Evolutionary conservation across 495 filamentous ascomycete genomes (phyloP).

Genomic region (Neurospora sp.): DNA sequence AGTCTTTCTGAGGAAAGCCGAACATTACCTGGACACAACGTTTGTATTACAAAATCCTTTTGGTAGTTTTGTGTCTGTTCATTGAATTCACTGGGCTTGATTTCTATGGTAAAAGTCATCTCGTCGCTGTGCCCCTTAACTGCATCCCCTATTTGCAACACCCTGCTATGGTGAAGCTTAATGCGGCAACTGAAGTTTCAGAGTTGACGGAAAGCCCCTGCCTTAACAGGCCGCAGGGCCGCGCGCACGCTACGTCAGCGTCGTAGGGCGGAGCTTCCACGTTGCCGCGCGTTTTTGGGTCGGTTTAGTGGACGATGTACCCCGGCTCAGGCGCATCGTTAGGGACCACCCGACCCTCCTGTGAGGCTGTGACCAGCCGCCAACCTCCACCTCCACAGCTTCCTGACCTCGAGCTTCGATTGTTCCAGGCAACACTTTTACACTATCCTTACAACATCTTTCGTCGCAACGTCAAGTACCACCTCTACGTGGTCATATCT

Average conservation of each 20-base stretch:
- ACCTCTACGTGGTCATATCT: neutral
- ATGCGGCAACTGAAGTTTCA: conserved; percentile 4
- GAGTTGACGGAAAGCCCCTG: neutral
- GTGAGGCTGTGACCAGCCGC: neutral
- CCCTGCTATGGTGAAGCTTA: neutral
- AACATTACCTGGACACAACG: neutral
- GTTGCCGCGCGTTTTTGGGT: neutral
- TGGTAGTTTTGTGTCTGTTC: neutral
- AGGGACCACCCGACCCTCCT: neutral
- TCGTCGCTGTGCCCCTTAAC: neutral
- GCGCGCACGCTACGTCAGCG: neutral
- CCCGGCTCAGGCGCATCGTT: neutral
- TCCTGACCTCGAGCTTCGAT: neutral
- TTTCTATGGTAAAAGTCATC: neutral
- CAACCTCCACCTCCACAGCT: neutral
- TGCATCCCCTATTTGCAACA: neutral
- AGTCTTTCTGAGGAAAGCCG: neutral
- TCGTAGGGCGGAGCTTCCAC: neutral
- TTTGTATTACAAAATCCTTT: neutral
- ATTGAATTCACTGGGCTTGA: neutral
- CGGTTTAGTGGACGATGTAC: neutral
- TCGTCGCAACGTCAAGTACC: neutral
- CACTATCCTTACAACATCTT: neutral
- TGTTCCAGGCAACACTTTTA: neutral
- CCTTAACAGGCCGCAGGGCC: neutral